phyloP scores from a whole-genome alignment of 768 basidiomycete species.

The Tylopilus vinaceipallidus region DNA sequence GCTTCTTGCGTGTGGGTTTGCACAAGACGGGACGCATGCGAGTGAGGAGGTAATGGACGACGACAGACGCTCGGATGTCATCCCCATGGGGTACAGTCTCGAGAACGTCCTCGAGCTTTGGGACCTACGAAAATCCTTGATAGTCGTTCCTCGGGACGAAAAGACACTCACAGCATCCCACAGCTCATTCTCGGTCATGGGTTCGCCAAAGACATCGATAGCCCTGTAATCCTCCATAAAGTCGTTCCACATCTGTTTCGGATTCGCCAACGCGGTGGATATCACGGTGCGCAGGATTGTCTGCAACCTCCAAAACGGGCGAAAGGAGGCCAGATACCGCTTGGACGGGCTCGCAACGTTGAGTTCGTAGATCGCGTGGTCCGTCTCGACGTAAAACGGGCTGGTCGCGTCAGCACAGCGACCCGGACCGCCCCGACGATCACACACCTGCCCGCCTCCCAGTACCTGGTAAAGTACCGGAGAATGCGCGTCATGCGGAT shows the following conservation, averaged over 20 bases:
- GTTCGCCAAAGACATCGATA: constrained; percentile 15
- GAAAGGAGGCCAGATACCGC: constrained; percentile 41
- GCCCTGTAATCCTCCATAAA: constrained; percentile 37
- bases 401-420: constrained; percentile 33
- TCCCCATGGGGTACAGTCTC: constrained; percentile 24
- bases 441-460: constrained; percentile 49
- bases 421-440: constrained; percentile 2
- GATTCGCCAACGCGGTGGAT: constrained; percentile 25
- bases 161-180: constrained; percentile 26
- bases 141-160: neutral
- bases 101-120: constrained; percentile 18
- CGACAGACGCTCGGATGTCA: constrained; percentile 15
- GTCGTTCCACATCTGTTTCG: constrained; percentile 26
- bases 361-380: constrained; percentile 62
- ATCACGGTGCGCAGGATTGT: constrained; percentile 51
- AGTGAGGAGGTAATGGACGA: constrained; percentile 21
- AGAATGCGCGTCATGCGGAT: constrained; percentile 49
- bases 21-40: constrained; percentile 10
- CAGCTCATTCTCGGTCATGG: constrained; percentile 23
- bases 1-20: constrained; percentile 6
- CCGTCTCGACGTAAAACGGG: constrained; percentile 64
- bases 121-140: constrained; percentile 14
- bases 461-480: constrained; percentile 51
- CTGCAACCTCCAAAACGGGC: constrained; percentile 50
- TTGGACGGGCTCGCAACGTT: constrained; percentile 37